phyloP scores from a whole-genome alignment of 805 yeast species.

The Monosporozyma aerobia region DNA sequence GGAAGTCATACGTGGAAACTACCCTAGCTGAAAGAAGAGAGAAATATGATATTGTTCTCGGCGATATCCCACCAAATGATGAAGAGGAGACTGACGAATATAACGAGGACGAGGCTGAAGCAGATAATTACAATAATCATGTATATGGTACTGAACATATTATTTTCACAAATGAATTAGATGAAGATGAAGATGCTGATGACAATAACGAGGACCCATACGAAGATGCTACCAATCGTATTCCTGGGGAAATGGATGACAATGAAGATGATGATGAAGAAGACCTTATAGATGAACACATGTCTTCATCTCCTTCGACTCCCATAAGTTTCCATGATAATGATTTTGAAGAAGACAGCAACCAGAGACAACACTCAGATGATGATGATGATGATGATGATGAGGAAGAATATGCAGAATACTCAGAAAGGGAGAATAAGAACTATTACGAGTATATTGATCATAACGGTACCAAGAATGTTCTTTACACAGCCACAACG shows the following conservation, averaged over 20 bases:
- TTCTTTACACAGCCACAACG: slow-evolving; percentile 22
- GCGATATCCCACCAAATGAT: slow-evolving; percentile 42
- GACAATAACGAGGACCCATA: slow-evolving; percentile 7
- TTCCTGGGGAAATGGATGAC: slow-evolving; percentile 1
- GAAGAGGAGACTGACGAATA: slow-evolving; percentile 33
- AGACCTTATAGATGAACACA: slow-evolving; percentile 6
- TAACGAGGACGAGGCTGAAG: slow-evolving; percentile 44
- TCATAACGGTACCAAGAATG: slow-evolving; percentile 29
- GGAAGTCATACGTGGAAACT: slow-evolving; percentile 78
- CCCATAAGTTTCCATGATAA: slow-evolving; percentile 5
- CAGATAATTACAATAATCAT: slow-evolving; percentile 29
- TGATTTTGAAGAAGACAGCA: slow-evolving; percentile 20
- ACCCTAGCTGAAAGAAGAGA: slow-evolving; percentile 83
- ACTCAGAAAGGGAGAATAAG: slow-evolving; percentile 23
- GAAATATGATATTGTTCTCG: slow-evolving; percentile 87
- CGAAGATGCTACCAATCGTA: not conserved
- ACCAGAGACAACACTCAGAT: slow-evolving; percentile 10
- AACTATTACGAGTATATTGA: slow-evolving; percentile 31
- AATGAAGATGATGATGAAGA: slow-evolving; percentile 6
- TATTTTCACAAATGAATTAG: slow-evolving; percentile 17
- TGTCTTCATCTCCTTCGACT: not conserved
- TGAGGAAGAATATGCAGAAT: slow-evolving; percentile 36
- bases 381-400: slow-evolving; percentile 7
- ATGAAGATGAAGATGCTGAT: slow-evolving; percentile 10
- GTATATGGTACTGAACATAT: slow-evolving; percentile 17